Conservation (phyloP, 495 filamentous ascomycete species). For the Umbilicaria muhlenbergii region DNA sequence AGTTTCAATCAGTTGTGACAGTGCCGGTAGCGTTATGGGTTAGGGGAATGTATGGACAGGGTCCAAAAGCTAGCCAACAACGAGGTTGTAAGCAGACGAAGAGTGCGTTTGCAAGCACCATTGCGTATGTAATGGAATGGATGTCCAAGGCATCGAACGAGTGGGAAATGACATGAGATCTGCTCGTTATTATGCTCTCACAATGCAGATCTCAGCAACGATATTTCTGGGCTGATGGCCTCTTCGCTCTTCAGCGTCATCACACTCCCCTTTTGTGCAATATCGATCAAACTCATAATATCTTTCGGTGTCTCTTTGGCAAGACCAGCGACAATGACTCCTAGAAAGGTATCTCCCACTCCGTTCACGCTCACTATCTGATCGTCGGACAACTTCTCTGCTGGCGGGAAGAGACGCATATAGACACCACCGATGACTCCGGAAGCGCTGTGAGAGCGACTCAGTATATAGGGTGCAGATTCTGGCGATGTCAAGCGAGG, state of each 20-base stretch:
- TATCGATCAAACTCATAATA: conserved; percentile 27
- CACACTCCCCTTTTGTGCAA: conserved; percentile 58
- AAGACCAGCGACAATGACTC: conserved; percentile 58
- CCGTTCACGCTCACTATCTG: conserved; percentile 84
- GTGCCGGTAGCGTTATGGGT: no score
- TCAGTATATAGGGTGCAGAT: conserved; percentile 51
- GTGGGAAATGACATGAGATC: no score
- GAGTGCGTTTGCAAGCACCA: background rate
- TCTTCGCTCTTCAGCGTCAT: conserved; percentile 58
- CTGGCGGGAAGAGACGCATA: conserved; percentile 62
- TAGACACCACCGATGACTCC: conserved; percentile 65
- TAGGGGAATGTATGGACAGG: no score
- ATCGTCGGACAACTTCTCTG: conserved; percentile 37
- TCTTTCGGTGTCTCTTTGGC: conserved; percentile 16
- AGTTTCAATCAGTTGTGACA: no score
- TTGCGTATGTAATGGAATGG: background rate
- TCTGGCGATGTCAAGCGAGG: conserved; percentile 41
- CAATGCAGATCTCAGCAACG: conserved; percentile 2
- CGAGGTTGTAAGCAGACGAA: no score
- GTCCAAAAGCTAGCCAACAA: no score
- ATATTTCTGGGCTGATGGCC: conserved; percentile 41
- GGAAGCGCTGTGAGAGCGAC: conserved; percentile 27
- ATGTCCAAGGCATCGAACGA: no score
- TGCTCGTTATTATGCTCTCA: background rate
- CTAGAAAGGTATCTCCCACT: conserved; percentile 84